phyloP scores from a whole-genome alignment of 2,329 filamentous ascomycete genomes.

The Monosporascus sp. region DNA sequence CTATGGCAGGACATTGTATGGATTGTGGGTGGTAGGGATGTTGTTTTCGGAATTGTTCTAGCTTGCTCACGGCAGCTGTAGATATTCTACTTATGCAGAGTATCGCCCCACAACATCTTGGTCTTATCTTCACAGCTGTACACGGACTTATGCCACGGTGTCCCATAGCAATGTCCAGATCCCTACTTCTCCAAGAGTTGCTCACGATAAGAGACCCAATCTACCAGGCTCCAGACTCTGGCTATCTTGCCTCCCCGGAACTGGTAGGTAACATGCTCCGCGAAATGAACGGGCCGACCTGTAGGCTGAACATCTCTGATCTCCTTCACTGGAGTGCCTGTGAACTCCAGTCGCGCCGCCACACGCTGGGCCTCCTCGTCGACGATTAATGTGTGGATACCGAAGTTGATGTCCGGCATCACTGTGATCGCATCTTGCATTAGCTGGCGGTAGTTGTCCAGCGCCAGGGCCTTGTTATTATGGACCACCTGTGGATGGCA shows the following conservation, averaged over 20 bases:
- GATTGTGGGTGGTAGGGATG: too few relatives aligned
- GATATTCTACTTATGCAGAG: too few relatives aligned
- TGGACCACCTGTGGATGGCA: slow-evolving; percentile 23
- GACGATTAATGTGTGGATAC: slow-evolving; percentile 22
- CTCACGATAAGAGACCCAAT: slow-evolving; percentile 19
- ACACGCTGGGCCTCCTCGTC: slow-evolving; percentile 26
- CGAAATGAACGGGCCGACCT: slow-evolving; percentile 23
- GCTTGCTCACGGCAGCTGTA: too few relatives aligned
- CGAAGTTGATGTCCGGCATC: slow-evolving; percentile 22
- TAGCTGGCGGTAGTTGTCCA: slow-evolving; percentile 21
- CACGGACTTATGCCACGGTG: too few relatives aligned
- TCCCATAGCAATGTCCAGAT: too few relatives aligned
- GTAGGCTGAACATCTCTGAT: slow-evolving; percentile 24
- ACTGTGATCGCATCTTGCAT: slow-evolving; percentile 22
- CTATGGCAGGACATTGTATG: too few relatives aligned
- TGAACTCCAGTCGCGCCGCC: slow-evolving; percentile 25
- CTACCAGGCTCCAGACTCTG: slow-evolving; percentile 29
- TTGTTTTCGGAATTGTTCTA: too few relatives aligned
- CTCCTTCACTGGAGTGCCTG: slow-evolving; percentile 20
- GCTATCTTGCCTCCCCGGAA: slow-evolving; percentile 27
- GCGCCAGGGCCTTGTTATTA: slow-evolving; percentile 20
- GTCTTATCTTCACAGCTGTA: too few relatives aligned
- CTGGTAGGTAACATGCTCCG: slow-evolving; percentile 30
- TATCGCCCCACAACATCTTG: too few relatives aligned
- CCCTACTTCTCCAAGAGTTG: slow-evolving; percentile 4